Percentiles rank a stretch among this genome's conserved stretches.
Conservation (phyloP, 345 rosid genomes). For the Bruguiera gymnorhiza region DNA sequence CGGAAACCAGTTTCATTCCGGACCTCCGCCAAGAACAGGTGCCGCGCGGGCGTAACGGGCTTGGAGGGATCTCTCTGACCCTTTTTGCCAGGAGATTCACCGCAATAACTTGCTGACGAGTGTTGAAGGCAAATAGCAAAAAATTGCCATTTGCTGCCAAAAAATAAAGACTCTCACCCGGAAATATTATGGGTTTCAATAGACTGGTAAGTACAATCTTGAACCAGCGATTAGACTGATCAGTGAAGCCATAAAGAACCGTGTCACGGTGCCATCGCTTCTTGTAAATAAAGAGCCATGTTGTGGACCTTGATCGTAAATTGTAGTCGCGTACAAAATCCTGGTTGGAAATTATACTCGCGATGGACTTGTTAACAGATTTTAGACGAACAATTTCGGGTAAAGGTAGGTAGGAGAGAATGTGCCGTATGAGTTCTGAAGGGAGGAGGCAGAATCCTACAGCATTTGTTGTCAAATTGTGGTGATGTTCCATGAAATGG, state of each 20-base stretch:
- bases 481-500: conserved; percentile 26
- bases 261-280: conserved; percentile 68
- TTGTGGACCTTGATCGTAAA: conserved; percentile 37
- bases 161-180: conserved; percentile 55
- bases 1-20: conserved; percentile 57
- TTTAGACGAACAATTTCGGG: conserved; percentile 60
- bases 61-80: conserved; percentile 50
- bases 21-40: conserved; percentile 76
- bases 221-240: conserved; percentile 54
- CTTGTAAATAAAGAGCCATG: conserved; percentile 71
- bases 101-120: conserved; percentile 47
- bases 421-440: conserved; percentile 64
- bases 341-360: conserved; percentile 47
- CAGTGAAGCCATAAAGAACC: conserved; percentile 48
- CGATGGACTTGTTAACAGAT: conserved; percentile 47
- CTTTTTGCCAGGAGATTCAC: conserved; percentile 43
- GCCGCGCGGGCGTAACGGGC: conserved; percentile 80
- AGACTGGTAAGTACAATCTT: conserved; percentile 45
- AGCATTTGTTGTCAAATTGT: conserved; percentile 18
- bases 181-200: conserved; percentile 32
- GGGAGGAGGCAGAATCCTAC: conserved; percentile 79
- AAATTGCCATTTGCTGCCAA: conserved; percentile 53
- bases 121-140: conserved; percentile 62
- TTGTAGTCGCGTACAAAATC: conserved; percentile 52
- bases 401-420: conserved; percentile 50